phyloP scores from a whole-genome alignment of 345 rosid genomes.

The Turritis glabra region DNA sequence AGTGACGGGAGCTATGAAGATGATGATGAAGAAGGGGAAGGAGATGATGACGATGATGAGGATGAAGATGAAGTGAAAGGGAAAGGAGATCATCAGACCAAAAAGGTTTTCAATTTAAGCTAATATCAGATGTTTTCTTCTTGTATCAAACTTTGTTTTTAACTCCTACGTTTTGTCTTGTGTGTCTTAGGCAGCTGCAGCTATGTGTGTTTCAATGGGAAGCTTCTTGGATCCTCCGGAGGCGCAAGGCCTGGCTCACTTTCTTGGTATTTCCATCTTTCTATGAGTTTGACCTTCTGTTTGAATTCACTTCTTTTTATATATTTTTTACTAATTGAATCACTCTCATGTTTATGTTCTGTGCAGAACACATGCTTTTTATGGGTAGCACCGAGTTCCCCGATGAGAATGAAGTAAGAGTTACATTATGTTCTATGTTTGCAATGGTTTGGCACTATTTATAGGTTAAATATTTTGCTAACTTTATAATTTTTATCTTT shows the following conservation, averaged over 20 bases:
- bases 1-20: conserved; percentile 40
- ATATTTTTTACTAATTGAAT: neutral
- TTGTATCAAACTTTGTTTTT: neutral
- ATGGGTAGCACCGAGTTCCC: conserved; percentile 96
- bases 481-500: neutral
- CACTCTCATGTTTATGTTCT: conserved; percentile 3
- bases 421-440: conserved; percentile 11
- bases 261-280: conserved; percentile 62
- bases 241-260: conserved; percentile 98
- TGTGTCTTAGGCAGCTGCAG: conserved; percentile 85
- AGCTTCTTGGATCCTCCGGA: conserved; percentile 94
- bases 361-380: conserved; percentile 97
- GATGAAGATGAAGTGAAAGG: conserved; percentile 33
- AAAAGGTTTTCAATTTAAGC: conserved; percentile 49
- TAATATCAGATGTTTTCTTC: neutral
- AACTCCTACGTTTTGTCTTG: neutral
- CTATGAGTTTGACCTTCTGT: conserved; percentile 7
- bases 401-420: conserved; percentile 92
- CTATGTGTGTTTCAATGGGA: conserved; percentile 97
- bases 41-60: conserved; percentile 28
- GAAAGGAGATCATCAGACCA: conserved; percentile 58
- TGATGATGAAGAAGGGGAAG: conserved; percentile 31
- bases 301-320: neutral
- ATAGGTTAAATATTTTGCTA: neutral
- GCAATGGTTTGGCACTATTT: neutral